Base-by-base conservation (phyloP, 1,284 basidiomycete species). In the Apiotrichum laibachii region DNA sequence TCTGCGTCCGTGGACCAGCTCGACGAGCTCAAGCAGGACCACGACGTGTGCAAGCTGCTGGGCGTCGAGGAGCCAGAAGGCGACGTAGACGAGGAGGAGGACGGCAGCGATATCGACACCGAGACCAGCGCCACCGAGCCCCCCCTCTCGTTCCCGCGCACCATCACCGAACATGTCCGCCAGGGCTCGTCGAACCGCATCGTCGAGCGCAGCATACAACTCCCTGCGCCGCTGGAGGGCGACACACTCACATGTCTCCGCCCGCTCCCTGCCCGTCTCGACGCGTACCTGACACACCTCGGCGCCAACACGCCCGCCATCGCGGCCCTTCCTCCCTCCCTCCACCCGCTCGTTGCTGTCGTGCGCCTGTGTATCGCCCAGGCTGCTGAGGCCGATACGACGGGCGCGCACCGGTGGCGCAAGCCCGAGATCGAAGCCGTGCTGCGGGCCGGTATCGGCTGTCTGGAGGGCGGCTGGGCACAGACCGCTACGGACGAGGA, bases 101-200 rank as follows among this genome's bases (percentile, higher is more conserved):
- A 16, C 3, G 53, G 31, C 11, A 31, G 31, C 19, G 53, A 55
- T 18, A 26, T 18, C 18, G 48, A 37, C 9, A 44, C 50, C 31
- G 76, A 76, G 2, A 72, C 75, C 35, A 51, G 22, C 26, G 57
- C 60, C 8, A 40, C 50, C 13, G 64, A 46, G 31, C n/a, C 53
- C 15, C 33, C 16, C 16, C 3, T 10, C 61, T 12, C 46, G 49
- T 33, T 59, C 18, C 73, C 77, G 9, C 82, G 82, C 46, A 70
- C 75, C 1, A 77, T 92, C 12, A 82, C 77, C 1, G 90, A 92
- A 68, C 88, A 89, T 63, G 70, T 88, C 43, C 85, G 90, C 18
- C 84, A 86, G 33, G 88, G 89, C 5, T 83, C 84, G 2, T 82
- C 87, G 39, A 80, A 88, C 57, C 83, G 83, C 5, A 71, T 83